Evolutionary conservation across 2,329 filamentous ascomycete genomes (phyloP), one percentile per base, ranked within the genome.

Genomic region (Fusarium sp.): DNA sequence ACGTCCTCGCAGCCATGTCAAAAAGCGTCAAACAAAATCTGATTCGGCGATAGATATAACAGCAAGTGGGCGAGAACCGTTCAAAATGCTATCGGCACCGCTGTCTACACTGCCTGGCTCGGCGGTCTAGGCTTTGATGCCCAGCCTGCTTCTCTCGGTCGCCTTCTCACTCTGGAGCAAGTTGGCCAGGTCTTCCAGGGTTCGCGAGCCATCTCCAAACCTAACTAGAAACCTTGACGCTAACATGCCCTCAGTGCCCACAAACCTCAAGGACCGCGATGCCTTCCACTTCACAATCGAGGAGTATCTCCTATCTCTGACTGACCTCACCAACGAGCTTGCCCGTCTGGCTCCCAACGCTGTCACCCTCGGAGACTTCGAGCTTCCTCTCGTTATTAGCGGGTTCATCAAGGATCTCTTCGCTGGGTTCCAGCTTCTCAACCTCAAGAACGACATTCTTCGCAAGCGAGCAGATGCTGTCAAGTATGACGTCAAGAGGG

Each of bases 401-500:
- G 89, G 90, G 73, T 98, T 98, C 81, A 91, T 98, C 85, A 98
- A 98, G 85, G 95, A 98, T 80, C 85, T 99, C 42, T 96, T 98
- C 78, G 94, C 95, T 6, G 96, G 96, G 22, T 99, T 99, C 85
- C 96, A 98, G 88, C 90, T 98, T 75, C 89, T 99, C 75, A 99
- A 99, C 82, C 87, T 99, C 77, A 98, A 98, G 88, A 99, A 99
- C 79, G 96, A 99, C 82, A 91, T 91, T 28, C 84, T 99, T 79
- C 89, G 96, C 68, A 94, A 95, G 85, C 89, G 94, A 71, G 94
- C 94, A 63, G 96, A 99, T 84, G 93, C 92, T 10, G 93, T 99
- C 83, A 99, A 99, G 87, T 99, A 99, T 81, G 92, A 93, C 78
- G 94, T 99, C 79, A 99, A 98, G 88, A 96, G 97, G 82, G 94